phyloP scores from a whole-genome alignment of 148 eudicot genomes.

The Vaccinium darrowii region DNA sequence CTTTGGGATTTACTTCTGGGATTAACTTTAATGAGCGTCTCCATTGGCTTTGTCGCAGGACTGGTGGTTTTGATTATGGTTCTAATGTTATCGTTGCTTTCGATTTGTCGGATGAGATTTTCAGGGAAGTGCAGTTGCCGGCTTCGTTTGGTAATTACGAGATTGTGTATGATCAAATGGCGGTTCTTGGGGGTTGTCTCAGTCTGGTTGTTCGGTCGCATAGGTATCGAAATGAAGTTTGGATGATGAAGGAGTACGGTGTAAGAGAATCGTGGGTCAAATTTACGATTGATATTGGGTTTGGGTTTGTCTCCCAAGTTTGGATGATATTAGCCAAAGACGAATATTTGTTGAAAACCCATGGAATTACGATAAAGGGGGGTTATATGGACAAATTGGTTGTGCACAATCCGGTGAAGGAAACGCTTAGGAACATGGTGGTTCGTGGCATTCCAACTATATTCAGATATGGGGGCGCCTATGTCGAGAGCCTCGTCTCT shows the following conservation, averaged over 20 bases:
- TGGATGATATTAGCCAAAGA: neutral
- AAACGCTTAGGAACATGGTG: neutral
- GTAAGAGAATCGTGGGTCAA: neutral
- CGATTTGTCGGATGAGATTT: neutral
- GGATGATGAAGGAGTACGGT: neutral
- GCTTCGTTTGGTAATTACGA: neutral
- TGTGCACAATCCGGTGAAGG: neutral
- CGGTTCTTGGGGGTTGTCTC: neutral
- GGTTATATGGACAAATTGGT: neutral
- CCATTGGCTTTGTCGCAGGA: neutral
- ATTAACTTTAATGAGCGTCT: neutral
- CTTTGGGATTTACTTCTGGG: neutral
- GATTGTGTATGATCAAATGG: neutral
- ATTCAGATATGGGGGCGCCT: neutral
- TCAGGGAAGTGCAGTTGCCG: neutral
- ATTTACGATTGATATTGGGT: neutral
- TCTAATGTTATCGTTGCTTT: neutral
- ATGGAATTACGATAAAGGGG: neutral
- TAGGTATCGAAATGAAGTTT: neutral
- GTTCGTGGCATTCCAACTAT: neutral
- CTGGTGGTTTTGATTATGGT: neutral
- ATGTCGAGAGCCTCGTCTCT: neutral
- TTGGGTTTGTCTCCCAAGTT: neutral
- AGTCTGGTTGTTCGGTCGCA: neutral
- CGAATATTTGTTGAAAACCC: neutral